phyloP scores from a whole-genome alignment of 179 eudicot genomes.

The Beta lomatogona region DNA sequence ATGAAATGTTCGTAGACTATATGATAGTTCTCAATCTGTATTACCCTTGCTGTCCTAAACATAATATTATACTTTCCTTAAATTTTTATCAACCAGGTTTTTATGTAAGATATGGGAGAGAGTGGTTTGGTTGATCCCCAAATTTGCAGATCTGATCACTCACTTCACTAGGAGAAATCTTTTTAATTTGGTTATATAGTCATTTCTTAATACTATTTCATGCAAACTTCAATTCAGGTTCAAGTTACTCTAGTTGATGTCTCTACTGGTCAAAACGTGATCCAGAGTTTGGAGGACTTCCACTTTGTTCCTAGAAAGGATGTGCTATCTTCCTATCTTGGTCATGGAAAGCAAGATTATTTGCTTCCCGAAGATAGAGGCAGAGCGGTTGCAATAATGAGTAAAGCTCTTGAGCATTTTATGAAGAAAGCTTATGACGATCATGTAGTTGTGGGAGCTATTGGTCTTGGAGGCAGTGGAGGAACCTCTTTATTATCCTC shows the following conservation, averaged over 20 bases:
- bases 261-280: slow-evolving; percentile 64
- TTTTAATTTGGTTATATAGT: neutral
- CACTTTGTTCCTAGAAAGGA: slow-evolving; percentile 65
- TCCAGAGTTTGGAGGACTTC: slow-evolving; percentile 49
- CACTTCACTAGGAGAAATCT: neutral
- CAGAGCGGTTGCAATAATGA: slow-evolving; percentile 75
- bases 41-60: neutral
- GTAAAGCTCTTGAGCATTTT: slow-evolving; percentile 58
- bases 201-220: neutral
- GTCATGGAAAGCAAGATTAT: slow-evolving; percentile 37
- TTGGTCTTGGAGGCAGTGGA: slow-evolving; percentile 97
- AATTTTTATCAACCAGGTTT: neutral
- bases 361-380: slow-evolving; percentile 83
- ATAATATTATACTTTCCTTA: neutral
- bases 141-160: neutral
- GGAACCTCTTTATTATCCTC: slow-evolving; percentile 83
- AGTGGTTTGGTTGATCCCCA: neutral
- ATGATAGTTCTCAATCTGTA: neutral
- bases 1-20: neutral
- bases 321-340: slow-evolving; percentile 56
- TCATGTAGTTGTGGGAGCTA: slow-evolving; percentile 64
- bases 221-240: slow-evolving; percentile 46
- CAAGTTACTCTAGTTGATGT: slow-evolving; percentile 80
- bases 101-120: neutral
- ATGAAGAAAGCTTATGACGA: slow-evolving; percentile 55